A percentile compares a stretch with the other conserved stretches of the same genome.
These are phyloP conservation scores for Ailanthus altissimus DNA, from an alignment of 345 rosid genomes.

Conservation along the genomic window DNA sequence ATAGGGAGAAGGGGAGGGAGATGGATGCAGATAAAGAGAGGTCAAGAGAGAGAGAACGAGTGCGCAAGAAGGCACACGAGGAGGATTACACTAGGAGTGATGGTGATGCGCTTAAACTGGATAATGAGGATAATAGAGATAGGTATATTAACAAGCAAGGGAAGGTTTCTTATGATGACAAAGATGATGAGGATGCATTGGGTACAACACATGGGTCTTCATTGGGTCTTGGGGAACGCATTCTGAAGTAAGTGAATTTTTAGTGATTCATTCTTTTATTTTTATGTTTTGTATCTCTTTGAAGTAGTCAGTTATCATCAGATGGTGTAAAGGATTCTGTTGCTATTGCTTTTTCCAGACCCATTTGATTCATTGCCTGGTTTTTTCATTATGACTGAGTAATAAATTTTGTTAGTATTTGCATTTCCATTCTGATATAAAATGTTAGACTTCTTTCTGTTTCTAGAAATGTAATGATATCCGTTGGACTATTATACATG, in stretches of 20 bases:
- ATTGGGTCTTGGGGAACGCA: constrained; percentile 56
- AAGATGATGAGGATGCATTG: constrained; percentile 36
- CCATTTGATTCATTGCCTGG: neutral
- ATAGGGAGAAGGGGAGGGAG: constrained; percentile 38
- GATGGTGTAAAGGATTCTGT: neutral
- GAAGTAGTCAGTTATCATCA: neutral
- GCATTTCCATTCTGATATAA: neutral
- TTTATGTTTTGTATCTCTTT: neutral
- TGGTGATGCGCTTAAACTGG: constrained; percentile 33
- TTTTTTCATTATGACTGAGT: neutral
- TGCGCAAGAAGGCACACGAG: constrained; percentile 34
- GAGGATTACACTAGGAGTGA: constrained; percentile 36
- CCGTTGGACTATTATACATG: neutral
- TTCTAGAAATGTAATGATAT: neutral
- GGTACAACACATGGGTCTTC: constrained; percentile 40
- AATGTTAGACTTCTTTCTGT: neutral
- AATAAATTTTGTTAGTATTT: neutral
- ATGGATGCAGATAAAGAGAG: constrained; percentile 39
- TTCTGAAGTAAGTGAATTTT: constrained; percentile 57
- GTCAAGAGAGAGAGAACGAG: constrained; percentile 42
- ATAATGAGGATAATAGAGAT: constrained; percentile 42
- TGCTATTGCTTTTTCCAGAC: neutral
- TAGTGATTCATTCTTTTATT: neutral
- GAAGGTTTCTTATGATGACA: constrained; percentile 28
- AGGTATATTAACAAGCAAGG: constrained; percentile 31